A percentile compares a stretch with the other conserved stretches of the same genome.
These are phyloP conservation scores for Didymosphaeria variabile DNA, from an alignment of 2,329 filamentous ascomycete species.

Conservation along the genomic window DNA sequence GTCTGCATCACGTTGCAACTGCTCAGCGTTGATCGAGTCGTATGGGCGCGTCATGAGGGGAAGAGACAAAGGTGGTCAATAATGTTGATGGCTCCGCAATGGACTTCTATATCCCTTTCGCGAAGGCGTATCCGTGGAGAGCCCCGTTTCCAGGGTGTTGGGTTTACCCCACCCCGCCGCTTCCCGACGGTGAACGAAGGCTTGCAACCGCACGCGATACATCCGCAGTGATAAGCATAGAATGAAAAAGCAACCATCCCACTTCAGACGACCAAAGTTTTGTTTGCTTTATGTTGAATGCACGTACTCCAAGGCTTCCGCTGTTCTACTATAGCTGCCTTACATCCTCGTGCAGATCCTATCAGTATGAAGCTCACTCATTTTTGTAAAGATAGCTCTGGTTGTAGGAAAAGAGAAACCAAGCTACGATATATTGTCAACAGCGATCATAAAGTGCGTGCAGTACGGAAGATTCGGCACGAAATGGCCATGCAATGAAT, in stretches of 20 bases:
- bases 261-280: too few species aligned
- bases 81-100: background rate
- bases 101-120: background rate
- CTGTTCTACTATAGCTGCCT: too few species aligned
- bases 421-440: background rate
- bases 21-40: constrained; percentile 23
- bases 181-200: constrained; percentile 6
- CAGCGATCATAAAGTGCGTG: background rate
- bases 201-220: background rate
- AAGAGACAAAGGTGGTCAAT: background rate
- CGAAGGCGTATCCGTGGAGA: background rate
- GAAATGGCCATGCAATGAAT: constrained; percentile 5
- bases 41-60: constrained; percentile 28
- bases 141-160: background rate
- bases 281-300: too few species aligned
- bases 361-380: too few species aligned
- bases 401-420: background rate
- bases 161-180: constrained; percentile 5
- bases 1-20: constrained; percentile 34
- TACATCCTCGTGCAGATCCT: too few species aligned
- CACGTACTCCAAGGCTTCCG: too few species aligned
- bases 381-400: too few species aligned
- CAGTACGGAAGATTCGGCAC: background rate
- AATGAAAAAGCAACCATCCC: too few species aligned
- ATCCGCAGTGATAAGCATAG: background rate